Base-by-base conservation (phyloP, 768 basidiomycete genomes). In the Boletus rubroflammeus region DNA sequence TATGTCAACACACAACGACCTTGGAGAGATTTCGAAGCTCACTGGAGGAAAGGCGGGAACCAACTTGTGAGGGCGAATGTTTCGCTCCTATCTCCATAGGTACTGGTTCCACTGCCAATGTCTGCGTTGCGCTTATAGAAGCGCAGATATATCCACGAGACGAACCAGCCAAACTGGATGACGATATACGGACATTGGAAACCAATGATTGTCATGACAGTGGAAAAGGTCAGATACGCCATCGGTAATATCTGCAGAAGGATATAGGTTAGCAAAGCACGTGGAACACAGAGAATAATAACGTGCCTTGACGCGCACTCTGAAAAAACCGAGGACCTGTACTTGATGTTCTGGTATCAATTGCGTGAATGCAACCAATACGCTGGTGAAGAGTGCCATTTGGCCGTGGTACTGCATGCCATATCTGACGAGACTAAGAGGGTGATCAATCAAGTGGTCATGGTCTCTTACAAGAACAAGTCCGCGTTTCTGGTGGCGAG, bases 81-180 rank as follows among this genome's bases (percentile, higher is more conserved):
- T 69, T 99, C 97, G 72, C 90, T 93, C 58, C 94, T 78, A 68
- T 99, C 97, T 19, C 97, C 97, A 63, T 96, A 88, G 5, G 83
- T 81, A n/a, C 77, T 80, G 5, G 75, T 75, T 5, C 88, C 86
- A 44, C 79, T 81, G 32, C 83, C 67, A 0, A 80, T 69, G 53
- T 93, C 90, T 32, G 76, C 74, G 64, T 88, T 89, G 69, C 88
- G 86, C 75, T 98, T 98, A 79, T 98, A 93, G 77, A 99, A 98
- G 35, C 97, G 85, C 32, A 99, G 81, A 73, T 97, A 99, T 50
- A 91, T 79, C 90, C 93, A 99, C 31, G 89, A 82, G 8, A 94
- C 90, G 53, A 97, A 88, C 93, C 96, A 99, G n/a, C 96, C 97
- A 69, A 98, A 99, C 67, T 99, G 97, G 59, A 98, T 94, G 65